Conservation (phyloP, 805 yeast genomes). For the Saturnispora dispora region DNA sequence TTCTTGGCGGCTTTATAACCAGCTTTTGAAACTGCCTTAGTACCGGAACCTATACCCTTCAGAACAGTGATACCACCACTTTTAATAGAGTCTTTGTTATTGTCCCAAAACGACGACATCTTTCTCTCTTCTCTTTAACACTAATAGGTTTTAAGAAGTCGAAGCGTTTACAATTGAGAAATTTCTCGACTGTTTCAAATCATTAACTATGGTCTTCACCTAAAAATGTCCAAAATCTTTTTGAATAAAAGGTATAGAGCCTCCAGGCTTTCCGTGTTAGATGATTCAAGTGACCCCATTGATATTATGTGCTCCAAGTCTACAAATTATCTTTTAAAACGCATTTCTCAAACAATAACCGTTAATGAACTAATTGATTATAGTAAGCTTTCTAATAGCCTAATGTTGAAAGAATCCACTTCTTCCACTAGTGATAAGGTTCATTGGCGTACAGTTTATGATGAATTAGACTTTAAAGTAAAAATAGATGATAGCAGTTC, state of each 20-base stretch:
- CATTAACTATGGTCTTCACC: neutral
- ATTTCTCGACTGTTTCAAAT: neutral
- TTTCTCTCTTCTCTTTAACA: slow-evolving; percentile 20
- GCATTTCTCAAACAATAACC: slow-evolving; percentile 18
- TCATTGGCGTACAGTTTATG: slow-evolving; percentile 17
- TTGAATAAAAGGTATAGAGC: slow-evolving; percentile 19
- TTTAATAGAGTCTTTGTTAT: slow-evolving; percentile 44
- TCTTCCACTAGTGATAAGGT: slow-evolving; percentile 17
- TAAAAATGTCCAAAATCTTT: slow-evolving; percentile 24
- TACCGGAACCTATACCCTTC: slow-evolving; percentile 43
- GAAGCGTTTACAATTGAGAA: neutral
- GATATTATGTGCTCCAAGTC: slow-evolving; percentile 19
- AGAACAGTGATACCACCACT: slow-evolving; percentile 40
- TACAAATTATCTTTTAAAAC: slow-evolving; percentile 14
- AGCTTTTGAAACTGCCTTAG: slow-evolving; percentile 40
- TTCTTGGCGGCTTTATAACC: slow-evolving; percentile 39
- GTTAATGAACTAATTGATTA: slow-evolving; percentile 17
- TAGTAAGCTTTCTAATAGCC: neutral
- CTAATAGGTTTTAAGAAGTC: neutral
- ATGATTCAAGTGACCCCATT: slow-evolving; percentile 10
- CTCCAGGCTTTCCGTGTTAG: slow-evolving; percentile 14
- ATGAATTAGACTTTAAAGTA: slow-evolving; percentile 18
- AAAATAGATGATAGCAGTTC: slow-evolving; percentile 15
- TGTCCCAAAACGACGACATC: slow-evolving; percentile 38
- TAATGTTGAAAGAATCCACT: neutral